Evolutionary conservation across 495 filamentous ascomycete species (phyloP), one percentile per base, ranked within the genome.

Genomic region (Oidiodendron maius): DNA sequence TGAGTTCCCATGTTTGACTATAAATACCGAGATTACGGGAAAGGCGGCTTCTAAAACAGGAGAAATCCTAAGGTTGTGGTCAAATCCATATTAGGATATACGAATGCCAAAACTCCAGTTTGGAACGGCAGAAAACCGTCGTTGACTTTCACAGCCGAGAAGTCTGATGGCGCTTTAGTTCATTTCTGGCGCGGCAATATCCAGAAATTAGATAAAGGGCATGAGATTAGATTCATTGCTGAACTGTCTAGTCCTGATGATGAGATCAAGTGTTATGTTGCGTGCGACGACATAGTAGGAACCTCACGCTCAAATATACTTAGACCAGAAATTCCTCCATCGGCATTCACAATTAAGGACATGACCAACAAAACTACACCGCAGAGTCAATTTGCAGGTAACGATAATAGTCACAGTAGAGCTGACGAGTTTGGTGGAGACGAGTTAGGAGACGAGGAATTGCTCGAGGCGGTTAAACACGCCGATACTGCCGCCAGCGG

Each of bases 281-380:
- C 85, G 66, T 96, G 93, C 55, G 91, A 96, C 63, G 86, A 89
- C 32, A 86, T 96, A 52, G 89, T 91, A 52, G 94, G 91, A 2
- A 96, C 94, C 0, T 63, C 78, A 47, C 72, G 80, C 36, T 69
- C 70, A 23, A 79, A 77, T 34, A 66, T 75, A 9, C 54, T 96
- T 9, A 78, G 78, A 32, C 84, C 80, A 18, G 66, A 78, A 28
- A 60, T 95, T 44, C 75, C 81, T 2, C 51, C 64, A 0, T 72
- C 71, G 0, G 58, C 71, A 1, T 91, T 91, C 58, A 67, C 69
- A 23, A 23, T 53, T 12, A 37, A 34, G 48, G 34, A n/a, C 22
- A 17, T 16, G 9, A 32, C 5, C 18, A 11, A 16, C 12, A 28
- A 40, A 17, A 60, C 3, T 13, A 56, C 40, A 53, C 26, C 8